Base-by-base conservation (phyloP, 148 eudicot species). In the Silene latifolia region DNA sequence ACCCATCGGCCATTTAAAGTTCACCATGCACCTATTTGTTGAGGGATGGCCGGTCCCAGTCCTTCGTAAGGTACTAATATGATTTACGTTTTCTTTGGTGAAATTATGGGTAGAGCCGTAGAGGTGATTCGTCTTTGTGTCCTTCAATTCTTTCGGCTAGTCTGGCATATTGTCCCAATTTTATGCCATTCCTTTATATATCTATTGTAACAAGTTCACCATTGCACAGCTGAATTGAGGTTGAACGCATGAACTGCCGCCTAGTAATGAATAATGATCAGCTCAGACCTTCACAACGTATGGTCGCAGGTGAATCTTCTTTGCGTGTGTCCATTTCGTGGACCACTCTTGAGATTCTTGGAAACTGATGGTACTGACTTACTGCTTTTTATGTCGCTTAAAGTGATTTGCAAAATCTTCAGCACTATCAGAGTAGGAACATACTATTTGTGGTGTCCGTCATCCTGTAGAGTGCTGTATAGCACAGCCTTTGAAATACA, bases 171-270 rank as follows among this genome's bases (percentile, higher is more conserved):
- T n/a, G n/a, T n/a, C n/a, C n/a, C n/a, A n/a, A n/a, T n/a, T n/a
- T n/a, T n/a, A n/a, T n/a, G n/a, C n/a, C n/a, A n/a, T n/a, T n/a
- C n/a, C n/a, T n/a, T n/a, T n/a, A n/a, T n/a, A n/a, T n/a, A n/a
- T n/a, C n/a, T n/a, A n/a, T n/a, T 82, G 82, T 69, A 91, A 83
- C 77, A 93, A 85, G 57, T 80, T 79, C n/a, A 89, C 70, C 76
- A 91, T 71, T 53, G 93, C 81, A 56, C 79, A 82, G 48, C 66
- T 60, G 24, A 19, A 25, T 90, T 79, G 20, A 80, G 76, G 47
- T 84, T 83, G 48, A 85, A 64, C 47, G 73, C 87, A 70, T 77
- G 5, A 80, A 80, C 82, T 88, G 13, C 83, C 35, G 35, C 5
- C 4, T 32, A 32, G 35, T 32, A 90, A 18, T 79, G 73, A 32